Percentiles rank a stretch among this genome's conserved stretches.
Conservation (phyloP, 208 protist genomes). For the Acanthamoeba royreba region DNA sequence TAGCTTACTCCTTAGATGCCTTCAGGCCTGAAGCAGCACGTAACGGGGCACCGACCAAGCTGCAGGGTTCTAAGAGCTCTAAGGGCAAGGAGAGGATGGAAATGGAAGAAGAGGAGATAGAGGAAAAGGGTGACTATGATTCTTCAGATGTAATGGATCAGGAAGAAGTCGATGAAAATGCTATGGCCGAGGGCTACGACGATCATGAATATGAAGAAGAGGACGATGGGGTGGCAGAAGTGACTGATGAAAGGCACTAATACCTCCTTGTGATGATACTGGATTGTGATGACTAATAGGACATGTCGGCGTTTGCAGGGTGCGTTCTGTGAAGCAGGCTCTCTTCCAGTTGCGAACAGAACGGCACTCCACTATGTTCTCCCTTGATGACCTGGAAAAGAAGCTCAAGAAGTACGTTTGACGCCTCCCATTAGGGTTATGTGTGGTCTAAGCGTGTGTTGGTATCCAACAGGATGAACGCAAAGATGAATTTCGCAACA, state of each 20-base stretch:
- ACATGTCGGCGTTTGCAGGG: not conserved
- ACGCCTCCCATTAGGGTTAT: no score
- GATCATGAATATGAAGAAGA: not conserved
- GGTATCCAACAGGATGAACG: not conserved
- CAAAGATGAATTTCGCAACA: not conserved
- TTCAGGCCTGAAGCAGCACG: not conserved
- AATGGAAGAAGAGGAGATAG: not conserved
- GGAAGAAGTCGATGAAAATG: not conserved
- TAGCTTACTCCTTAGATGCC: not conserved
- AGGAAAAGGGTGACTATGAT: not conserved
- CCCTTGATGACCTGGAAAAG: not conserved
- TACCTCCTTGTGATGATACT: not conserved
- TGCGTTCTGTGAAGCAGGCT: not conserved
- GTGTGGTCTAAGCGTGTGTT: no score
- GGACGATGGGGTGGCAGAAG: not conserved
- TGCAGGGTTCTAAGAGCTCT: not conserved
- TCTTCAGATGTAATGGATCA: not conserved
- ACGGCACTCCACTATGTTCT: not conserved
- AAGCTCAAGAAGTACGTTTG: not conserved
- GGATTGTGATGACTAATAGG: not conserved
- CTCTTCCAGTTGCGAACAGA: not conserved
- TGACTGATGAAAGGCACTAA: not conserved
- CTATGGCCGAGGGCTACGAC: not conserved
- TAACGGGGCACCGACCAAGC: not conserved
- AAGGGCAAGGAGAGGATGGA: not conserved